Percentiles rank a stretch among this genome's conserved stretches.
phyloP scores from a whole-genome alignment of 495 filamentous ascomycete species.

The Penicillium taxi region DNA sequence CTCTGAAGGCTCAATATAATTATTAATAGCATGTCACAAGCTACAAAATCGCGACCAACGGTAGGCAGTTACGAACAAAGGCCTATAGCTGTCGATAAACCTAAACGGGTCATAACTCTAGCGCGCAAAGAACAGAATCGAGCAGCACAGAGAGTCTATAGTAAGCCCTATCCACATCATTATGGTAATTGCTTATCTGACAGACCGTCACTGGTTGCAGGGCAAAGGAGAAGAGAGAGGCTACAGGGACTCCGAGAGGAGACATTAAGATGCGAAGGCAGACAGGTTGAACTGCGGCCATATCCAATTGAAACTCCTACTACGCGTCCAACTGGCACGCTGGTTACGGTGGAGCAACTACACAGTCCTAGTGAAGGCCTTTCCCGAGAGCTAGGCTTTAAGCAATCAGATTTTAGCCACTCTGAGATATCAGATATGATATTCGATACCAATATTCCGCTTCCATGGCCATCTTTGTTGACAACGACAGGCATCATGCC shows the following conservation, averaged over 20 bases:
- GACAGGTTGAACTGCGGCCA: background rate
- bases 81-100: conserved; percentile 2
- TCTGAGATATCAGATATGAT: too few relatives aligned
- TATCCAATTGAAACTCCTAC: background rate
- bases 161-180: conserved; percentile 18
- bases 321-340: background rate
- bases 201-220: conserved; percentile 2
- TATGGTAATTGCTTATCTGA: background rate
- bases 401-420: background rate
- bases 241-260: background rate
- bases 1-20: background rate
- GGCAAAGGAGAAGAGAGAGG: conserved; percentile 1
- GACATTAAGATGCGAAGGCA: too few relatives aligned
- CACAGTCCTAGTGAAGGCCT: too few relatives aligned
- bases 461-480: too few relatives aligned
- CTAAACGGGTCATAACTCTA: conserved; percentile 31
- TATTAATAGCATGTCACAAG: background rate
- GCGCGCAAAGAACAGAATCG: conserved; percentile 37
- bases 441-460: too few relatives aligned
- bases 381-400: too few relatives aligned
- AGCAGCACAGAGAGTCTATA: conserved; percentile 32
- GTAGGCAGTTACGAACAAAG: too few relatives aligned
- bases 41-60: background rate
- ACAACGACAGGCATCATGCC: too few relatives aligned
- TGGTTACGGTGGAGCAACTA: too few relatives aligned